phyloP scores from a whole-genome alignment of 1,284 basidiomycete species.

The Peniophora sp. region DNA sequence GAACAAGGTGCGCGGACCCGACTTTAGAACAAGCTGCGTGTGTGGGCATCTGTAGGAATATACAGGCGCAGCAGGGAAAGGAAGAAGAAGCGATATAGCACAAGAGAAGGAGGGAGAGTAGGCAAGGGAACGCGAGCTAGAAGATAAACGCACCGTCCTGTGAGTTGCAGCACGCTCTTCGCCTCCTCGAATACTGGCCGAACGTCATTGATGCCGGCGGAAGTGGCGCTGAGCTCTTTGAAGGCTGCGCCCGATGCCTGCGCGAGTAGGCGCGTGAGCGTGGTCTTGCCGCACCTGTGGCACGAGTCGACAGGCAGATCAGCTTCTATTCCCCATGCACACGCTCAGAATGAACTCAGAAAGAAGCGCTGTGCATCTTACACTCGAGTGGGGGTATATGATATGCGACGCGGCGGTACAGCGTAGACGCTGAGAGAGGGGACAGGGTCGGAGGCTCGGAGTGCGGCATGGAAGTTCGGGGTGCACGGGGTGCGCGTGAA shows the following conservation, averaged over 20 bases:
- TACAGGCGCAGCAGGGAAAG: not conserved
- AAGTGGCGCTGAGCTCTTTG: conserved; percentile 72
- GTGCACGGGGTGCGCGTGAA: no score
- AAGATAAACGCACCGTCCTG: conserved; percentile 43
- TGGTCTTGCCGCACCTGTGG: conserved; percentile 71
- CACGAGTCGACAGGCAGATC: not conserved
- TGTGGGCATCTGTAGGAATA: no score
- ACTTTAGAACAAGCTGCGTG: no score
- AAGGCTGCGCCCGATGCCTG: conserved; percentile 53
- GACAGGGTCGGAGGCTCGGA: no score
- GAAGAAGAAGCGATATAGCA: conserved; percentile 4
- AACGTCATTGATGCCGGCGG: conserved; percentile 73
- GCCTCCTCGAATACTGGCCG: conserved; percentile 78
- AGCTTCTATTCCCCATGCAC: not conserved
- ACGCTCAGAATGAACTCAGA: no score
- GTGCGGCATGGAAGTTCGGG: no score
- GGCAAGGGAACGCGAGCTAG: not conserved
- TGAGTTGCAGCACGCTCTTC: conserved; percentile 58
- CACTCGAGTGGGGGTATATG: no score
- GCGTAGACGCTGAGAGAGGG: no score
- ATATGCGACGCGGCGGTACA: no score
- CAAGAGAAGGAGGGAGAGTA: not conserved
- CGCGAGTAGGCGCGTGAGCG: conserved; percentile 67
- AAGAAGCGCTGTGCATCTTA: not conserved
- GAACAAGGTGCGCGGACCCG: no score